Evolutionary conservation across 1,284 basidiomycete species (phyloP), one percentile per base, ranked within the genome.

Genomic region (Kwoniella shivajii): DNA sequence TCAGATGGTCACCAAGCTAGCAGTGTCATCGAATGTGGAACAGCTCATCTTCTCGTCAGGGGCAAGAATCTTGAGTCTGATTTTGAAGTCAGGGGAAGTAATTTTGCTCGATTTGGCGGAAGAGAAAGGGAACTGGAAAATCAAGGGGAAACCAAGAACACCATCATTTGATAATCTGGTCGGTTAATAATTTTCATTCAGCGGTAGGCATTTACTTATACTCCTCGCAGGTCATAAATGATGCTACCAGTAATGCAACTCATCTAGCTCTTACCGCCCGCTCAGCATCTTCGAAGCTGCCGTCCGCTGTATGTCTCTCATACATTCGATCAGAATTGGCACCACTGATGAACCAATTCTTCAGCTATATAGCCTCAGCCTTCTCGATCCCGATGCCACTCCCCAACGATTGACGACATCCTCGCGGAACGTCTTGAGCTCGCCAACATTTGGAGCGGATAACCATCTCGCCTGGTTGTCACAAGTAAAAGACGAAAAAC

Each of bases 381-480:
- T 47, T 7, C 18, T 20, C 1, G 30, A 36, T 14, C 6, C 13
- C 5, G 7, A 7, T 6, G 13, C 27, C 6, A 13, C 31, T 33
- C 31, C 20, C 11, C 5, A 24, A 26, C 16, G 24, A 43, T 16
- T 37, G 22, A 6, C 16, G 26, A 22, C 26, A 37, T n/a, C 27
- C 16, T n/a, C 29, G 24, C 16, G 26, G 10, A 10, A 51, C 13
- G 34, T 46, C 10, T 46, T 54, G 7, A 36, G 13, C 20, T 56
- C 64, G 7, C 56, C 64, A 11, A 41, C 50, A 6, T 47, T 61
- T 18, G 43, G 54, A 5, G 24, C 49, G 4, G 42, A 50, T 2
- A 50, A 55, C 7, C 29, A 46, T 14, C n/a, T 66, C 1, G 61
- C 61, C 3, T 66, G 64, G 64, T 55, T 66, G 16, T 31, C 59